A percentile compares a stretch with the other conserved stretches of the same genome.
phyloP scores from a whole-genome alignment of 768 basidiomycete species.

The Mycena galericulata region DNA sequence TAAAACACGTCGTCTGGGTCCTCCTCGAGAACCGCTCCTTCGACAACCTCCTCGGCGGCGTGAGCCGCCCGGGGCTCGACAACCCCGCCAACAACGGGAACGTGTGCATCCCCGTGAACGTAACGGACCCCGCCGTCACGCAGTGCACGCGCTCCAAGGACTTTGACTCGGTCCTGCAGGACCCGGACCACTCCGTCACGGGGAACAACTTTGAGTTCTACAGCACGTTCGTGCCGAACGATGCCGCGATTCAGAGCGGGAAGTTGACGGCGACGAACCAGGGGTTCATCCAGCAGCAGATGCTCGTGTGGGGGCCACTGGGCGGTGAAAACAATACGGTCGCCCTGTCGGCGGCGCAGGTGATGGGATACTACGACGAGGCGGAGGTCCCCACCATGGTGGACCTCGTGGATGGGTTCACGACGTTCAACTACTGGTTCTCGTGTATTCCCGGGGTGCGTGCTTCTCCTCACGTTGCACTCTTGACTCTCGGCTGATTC shows the following conservation, averaged over 20 bases:
- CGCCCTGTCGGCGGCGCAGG: constrained; percentile 38
- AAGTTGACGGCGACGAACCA: constrained; percentile 30
- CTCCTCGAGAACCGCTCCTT: constrained; percentile 46
- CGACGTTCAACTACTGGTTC: constrained; percentile 49
- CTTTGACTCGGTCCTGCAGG: constrained; percentile 37
- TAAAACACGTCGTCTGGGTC: constrained; percentile 42
- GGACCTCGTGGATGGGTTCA: constrained; percentile 40
- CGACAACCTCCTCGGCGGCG: constrained; percentile 45
- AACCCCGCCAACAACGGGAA: constrained; percentile 37
- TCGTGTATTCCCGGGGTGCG: constrained; percentile 11
- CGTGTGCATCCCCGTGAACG: constrained; percentile 40
- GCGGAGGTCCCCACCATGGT: constrained; percentile 38
- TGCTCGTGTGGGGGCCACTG: constrained; percentile 27
- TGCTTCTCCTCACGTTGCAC: background rate
- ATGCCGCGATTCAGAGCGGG: constrained; percentile 33
- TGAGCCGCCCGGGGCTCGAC: constrained; percentile 36
- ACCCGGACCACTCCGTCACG: constrained; percentile 42
- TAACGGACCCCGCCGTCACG: constrained; percentile 29
- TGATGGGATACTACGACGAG: constrained; percentile 42
- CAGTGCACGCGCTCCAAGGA: constrained; percentile 38
- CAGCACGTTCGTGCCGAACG: constrained; percentile 37
- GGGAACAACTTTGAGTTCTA: constrained; percentile 42
- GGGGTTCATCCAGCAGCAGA: constrained; percentile 42
- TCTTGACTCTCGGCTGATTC: background rate
- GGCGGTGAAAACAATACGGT: constrained; percentile 20